A percentile compares a stretch with the other conserved stretches of the same genome.
Conservation (phyloP, 2,329 filamentous ascomycete species). For the Penicillium freii region DNA sequence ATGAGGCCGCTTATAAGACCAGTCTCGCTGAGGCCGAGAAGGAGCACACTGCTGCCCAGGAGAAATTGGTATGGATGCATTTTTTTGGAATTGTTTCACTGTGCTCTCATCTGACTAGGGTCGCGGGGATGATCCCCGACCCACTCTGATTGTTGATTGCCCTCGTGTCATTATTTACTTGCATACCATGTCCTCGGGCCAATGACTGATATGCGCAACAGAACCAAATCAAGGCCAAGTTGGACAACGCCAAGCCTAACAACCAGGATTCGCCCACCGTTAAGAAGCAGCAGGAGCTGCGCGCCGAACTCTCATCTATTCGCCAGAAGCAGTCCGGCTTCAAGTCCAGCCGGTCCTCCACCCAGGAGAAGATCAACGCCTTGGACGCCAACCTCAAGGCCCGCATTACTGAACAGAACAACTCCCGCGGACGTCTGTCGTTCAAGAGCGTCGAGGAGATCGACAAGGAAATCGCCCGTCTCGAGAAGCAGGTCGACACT, state of each 20-base stretch:
- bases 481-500: constrained; percentile 82
- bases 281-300: constrained; percentile 83
- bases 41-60: constrained; percentile 74
- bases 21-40: constrained; percentile 79
- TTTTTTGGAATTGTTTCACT: not conserved
- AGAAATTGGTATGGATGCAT: constrained; percentile 57
- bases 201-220: constrained; percentile 50
- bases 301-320: constrained; percentile 77
- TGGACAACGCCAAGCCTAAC: constrained; percentile 77
- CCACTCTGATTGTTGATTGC: constrained; percentile 2
- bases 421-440: constrained; percentile 71
- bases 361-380: constrained; percentile 87
- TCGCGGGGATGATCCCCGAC: constrained; percentile 2
- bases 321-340: constrained; percentile 81
- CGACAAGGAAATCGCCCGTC: constrained; percentile 73
- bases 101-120: not conserved
- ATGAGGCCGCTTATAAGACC: constrained; percentile 80
- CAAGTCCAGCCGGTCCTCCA: constrained; percentile 74
- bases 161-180: constrained; percentile 4
- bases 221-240: constrained; percentile 84
- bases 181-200: constrained; percentile 8
- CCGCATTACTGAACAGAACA: constrained; percentile 83
- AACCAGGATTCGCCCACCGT: constrained; percentile 76
- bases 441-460: constrained; percentile 89
- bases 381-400: constrained; percentile 86